Percentiles rank a stretch among this genome's conserved stretches.
These are phyloP conservation scores for Globisporangium nodosum DNA, from an alignment of 352 stramenopile species.

Conservation along the genomic window DNA sequence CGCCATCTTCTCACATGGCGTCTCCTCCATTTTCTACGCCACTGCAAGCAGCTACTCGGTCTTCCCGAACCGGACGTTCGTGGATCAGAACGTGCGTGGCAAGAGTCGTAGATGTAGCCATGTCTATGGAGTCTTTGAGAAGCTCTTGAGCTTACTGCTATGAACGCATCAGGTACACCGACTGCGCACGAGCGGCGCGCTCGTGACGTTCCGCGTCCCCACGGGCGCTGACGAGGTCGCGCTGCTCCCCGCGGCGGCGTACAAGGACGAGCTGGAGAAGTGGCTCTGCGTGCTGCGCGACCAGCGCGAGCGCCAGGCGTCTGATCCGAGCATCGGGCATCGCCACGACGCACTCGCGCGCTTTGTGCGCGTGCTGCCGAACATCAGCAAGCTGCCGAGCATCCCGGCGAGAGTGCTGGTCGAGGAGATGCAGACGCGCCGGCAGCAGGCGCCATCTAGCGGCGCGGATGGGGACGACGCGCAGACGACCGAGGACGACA, in stretches of 20 bases:
- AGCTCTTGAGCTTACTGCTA: neutral
- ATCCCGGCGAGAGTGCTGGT: constrained; percentile 5
- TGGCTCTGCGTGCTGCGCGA: constrained; percentile 24
- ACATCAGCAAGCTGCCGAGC: constrained; percentile 4
- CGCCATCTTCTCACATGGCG: neutral
- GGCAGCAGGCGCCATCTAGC: neutral
- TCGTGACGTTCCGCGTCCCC: constrained; percentile 47
- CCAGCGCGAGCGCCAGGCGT: constrained; percentile 12
- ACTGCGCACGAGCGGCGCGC: constrained; percentile 25
- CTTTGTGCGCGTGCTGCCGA: constrained; percentile 17
- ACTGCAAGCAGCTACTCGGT: constrained; percentile 37
- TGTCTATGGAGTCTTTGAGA: neutral
- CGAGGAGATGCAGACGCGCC: constrained; percentile 4
- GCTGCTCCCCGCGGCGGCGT: constrained; percentile 28
- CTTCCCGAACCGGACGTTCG: constrained; percentile 51
- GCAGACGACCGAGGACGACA: constrained; percentile 10
- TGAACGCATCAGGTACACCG: constrained; percentile 30
- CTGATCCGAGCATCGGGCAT: constrained; percentile 11
- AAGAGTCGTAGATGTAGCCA: neutral
- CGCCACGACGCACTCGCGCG: constrained; percentile 42
- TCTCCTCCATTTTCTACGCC: neutral
- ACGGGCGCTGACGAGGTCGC: constrained; percentile 33
- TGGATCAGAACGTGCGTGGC: constrained; percentile 48
- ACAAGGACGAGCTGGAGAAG: constrained; percentile 30
- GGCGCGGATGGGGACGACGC: neutral